Evolutionary conservation across 495 filamentous ascomycete genomes (phyloP).

Genomic region (Aspergillus egyptiacus): DNA sequence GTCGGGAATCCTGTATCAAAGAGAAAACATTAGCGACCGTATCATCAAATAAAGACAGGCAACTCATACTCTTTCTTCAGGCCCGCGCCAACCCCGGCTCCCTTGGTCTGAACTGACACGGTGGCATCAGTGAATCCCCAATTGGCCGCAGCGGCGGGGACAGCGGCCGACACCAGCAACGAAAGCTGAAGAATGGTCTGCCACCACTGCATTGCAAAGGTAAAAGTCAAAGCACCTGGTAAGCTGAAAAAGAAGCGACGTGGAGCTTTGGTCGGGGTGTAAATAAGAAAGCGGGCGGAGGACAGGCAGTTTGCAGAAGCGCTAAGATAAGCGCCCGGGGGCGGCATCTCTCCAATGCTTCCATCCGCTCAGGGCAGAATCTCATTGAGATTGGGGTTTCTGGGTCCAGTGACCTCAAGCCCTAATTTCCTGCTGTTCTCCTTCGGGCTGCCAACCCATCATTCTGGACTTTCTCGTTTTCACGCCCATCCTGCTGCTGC

Average conservation of each 20-base stretch:
- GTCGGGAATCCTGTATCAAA: slow-evolving; percentile 50
- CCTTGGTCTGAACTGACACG: slow-evolving; percentile 68
- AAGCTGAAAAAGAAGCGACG: slow-evolving; percentile 4
- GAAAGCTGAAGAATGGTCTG: slow-evolving; percentile 35
- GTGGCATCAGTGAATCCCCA: slow-evolving; percentile 87
- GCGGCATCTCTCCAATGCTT: slow-evolving; percentile 5
- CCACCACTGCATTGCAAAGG: slow-evolving; percentile 40
- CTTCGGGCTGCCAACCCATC: slow-evolving; percentile 23
- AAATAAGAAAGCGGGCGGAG: not conserved
- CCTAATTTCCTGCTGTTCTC: slow-evolving; percentile 31
- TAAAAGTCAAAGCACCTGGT: not conserved
- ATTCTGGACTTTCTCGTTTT: slow-evolving; percentile 7
- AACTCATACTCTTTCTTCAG: slow-evolving; percentile 64
- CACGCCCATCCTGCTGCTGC: slow-evolving; percentile 2
- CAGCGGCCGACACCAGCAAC: slow-evolving; percentile 34
- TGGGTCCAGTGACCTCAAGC: slow-evolving; percentile 33
- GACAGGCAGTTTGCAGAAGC: not conserved
- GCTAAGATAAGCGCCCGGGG: slow-evolving; percentile 23
- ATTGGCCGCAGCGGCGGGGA: slow-evolving; percentile 56
- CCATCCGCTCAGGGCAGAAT: too few species aligned
- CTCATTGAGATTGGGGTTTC: slow-evolving; percentile 24
- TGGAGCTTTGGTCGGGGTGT: not conserved
- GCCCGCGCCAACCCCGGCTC: slow-evolving; percentile 53
- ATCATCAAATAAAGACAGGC: slow-evolving; percentile 11
- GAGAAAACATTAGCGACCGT: slow-evolving; percentile 8